These are phyloP conservation scores for Linnemannia schmuckeri DNA, from an alignment of 192 early-diverging fungal species.

Conservation along the genomic window DNA sequence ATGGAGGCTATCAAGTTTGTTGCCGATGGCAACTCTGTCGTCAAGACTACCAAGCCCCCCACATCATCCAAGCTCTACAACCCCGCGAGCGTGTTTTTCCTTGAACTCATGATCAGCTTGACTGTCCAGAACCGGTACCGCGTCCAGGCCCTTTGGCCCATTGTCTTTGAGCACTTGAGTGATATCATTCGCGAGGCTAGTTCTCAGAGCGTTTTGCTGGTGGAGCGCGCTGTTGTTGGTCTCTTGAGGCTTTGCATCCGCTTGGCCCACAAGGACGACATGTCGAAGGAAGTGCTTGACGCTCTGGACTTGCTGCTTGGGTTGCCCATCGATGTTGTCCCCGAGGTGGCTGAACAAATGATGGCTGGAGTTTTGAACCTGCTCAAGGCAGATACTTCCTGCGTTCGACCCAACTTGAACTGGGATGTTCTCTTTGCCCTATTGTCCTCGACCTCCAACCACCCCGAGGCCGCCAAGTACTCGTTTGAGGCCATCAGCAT, in stretches of 20 bases:
- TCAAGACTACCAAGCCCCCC: conserved; percentile 39
- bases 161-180: conserved; percentile 77
- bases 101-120: conserved; percentile 82
- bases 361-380: conserved; percentile 81
- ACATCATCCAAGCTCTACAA: conserved; percentile 62
- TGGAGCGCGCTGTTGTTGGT: conserved; percentile 84
- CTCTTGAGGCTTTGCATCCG: conserved; percentile 79
- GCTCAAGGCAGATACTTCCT: conserved; percentile 67
- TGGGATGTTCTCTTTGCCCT: conserved; percentile 70
- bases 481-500: conserved; percentile 74
- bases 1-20: conserved; percentile 70
- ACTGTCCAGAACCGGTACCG: conserved; percentile 84
- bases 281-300: conserved; percentile 64
- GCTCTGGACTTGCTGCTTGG: conserved; percentile 66
- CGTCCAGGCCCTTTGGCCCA: conserved; percentile 71
- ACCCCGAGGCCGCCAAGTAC: conserved; percentile 72
- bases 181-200: conserved; percentile 78
- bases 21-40: conserved; percentile 60
- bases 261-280: conserved; percentile 76
- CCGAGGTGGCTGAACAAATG: conserved; percentile 79
- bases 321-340: conserved; percentile 71
- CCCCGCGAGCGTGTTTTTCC: conserved; percentile 78
- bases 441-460: conserved; percentile 66
- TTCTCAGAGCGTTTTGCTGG: conserved; percentile 70
- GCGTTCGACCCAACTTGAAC: conserved; percentile 51